Percentiles rank a stretch among this genome's conserved stretches.
phyloP scores from a whole-genome alignment of 2,329 filamentous ascomycete species.

The Tolypocladium ophioglossoides region DNA sequence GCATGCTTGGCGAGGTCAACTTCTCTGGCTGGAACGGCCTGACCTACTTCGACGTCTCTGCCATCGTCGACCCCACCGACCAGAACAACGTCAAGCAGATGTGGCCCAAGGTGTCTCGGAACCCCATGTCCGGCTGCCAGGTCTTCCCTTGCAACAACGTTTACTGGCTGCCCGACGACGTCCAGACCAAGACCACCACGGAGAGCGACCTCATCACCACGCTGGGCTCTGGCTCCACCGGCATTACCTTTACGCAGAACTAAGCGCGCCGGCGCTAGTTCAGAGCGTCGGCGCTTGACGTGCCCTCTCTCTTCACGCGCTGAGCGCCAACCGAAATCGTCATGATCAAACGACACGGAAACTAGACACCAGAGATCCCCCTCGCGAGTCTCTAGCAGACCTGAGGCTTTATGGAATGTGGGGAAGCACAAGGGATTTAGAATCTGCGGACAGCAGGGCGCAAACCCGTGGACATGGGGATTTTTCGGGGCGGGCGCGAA shows the following conservation, averaged over 20 bases:
- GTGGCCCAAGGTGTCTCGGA: constrained; percentile 29
- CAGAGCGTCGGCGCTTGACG: neutral
- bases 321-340: constrained; percentile 10
- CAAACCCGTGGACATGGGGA: neutral
- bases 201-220: constrained; percentile 40
- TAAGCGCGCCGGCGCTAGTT: neutral
- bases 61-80: constrained; percentile 43
- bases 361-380: constrained; percentile 15
- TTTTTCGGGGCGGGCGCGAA: neutral
- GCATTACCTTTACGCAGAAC: constrained; percentile 10
- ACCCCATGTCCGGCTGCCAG: constrained; percentile 38
- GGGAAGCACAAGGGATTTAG: constrained; percentile 8
- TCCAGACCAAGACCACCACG: constrained; percentile 42
- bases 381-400: constrained; percentile 10
- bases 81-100: constrained; percentile 42
- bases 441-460: neutral
- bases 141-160: constrained; percentile 40
- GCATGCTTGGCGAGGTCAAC: constrained; percentile 43
- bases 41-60: constrained; percentile 49
- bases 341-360: constrained; percentile 11
- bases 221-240: constrained; percentile 27
- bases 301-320: constrained; percentile 6
- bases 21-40: constrained; percentile 36
- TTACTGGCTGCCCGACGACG: constrained; percentile 43
- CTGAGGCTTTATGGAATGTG: constrained; percentile 9